Base-by-base conservation (phyloP, 2,329 filamentous ascomycete species). In the Chaetomiaceae sp. region DNA sequence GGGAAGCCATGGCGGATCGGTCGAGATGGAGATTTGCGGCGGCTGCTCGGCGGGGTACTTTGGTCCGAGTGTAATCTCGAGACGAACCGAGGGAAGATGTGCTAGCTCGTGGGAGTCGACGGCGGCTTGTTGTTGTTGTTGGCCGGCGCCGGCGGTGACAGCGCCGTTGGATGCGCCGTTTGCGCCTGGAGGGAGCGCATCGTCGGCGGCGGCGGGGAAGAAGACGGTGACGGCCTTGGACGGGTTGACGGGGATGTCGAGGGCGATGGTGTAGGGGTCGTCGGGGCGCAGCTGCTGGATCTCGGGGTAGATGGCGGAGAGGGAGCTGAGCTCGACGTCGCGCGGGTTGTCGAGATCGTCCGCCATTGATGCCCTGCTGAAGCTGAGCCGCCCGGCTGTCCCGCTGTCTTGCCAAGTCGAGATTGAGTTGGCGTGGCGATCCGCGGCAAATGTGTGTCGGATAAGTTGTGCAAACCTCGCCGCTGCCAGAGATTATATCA, bases 301-400 rank as follows among this genome's bases (percentile, higher is more conserved):
- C 67, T 87, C 84, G n/a, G 84, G 84, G 59, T 79, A 88, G 62
- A 88, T 87, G 57, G 83, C 81, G 52, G 75, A 71, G 52, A 87
- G 75, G 14, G 82, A 78, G 62, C 75, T 77, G 51, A 87, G 73
- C 72, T 87, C 84, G 43, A 76, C 71, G 51, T 74, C 68, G 46
- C 84, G 81, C 58, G 75, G 72, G 63, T 83, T 78, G 62, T 79
- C 75, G 58, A 68, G 69, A 54, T 70, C 66, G 43, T 57, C 54
- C 33, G 54, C 57, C 57, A 59, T 59, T 31, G 27, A 31, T 19
- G 20, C 27, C 20, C 19, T 22, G 17, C 15, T 34, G 27, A 15
- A 1, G 45, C 17, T 27, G 22, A 23, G 17, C 33, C 22, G 17
- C 14, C 23, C 14, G 12, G 7, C n/a, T 39, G n/a, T 12, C 25